Evolutionary conservation across 306 rosid species (phyloP).

Genomic region (Castanopsis chinensis): DNA sequence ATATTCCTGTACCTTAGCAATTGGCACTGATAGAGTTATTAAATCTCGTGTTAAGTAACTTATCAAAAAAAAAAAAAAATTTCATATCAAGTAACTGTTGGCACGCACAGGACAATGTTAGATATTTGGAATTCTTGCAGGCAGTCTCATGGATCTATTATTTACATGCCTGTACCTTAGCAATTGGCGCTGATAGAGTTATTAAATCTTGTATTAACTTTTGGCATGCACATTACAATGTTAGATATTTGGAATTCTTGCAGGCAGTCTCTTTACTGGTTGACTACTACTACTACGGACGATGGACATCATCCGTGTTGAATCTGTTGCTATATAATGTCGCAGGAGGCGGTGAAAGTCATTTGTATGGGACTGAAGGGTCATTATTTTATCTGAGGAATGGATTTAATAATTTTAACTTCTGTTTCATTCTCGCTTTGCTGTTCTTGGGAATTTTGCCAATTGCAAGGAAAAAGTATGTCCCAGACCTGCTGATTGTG

Average conservation of each 20-base stretch:
- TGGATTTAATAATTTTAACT: constrained; percentile 92
- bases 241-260: constrained; percentile 11
- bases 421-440: constrained; percentile 81
- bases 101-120: no score
- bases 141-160: not conserved
- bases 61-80: no score
- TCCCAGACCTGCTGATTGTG: constrained; percentile 74
- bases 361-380: constrained; percentile 92
- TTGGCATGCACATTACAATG: constrained; percentile 9
- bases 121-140: no score
- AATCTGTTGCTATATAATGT: constrained; percentile 82
- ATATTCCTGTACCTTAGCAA: constrained; percentile 10
- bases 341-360: constrained; percentile 96
- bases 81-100: no score
- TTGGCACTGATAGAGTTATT: not conserved
- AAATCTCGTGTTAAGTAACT: no score
- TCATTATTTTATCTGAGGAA: constrained; percentile 78
- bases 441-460: constrained; percentile 71
- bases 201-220: constrained; percentile 3
- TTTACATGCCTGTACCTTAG: constrained; percentile 8
- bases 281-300: constrained; percentile 67
- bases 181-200: not conserved
- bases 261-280: constrained; percentile 67
- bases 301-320: constrained; percentile 90
- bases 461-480: constrained; percentile 72